Percentiles rank a stretch among this genome's conserved stretches.
phyloP scores from a whole-genome alignment of 1,284 basidiomycete species.

The Rhodotorula sp. region DNA sequence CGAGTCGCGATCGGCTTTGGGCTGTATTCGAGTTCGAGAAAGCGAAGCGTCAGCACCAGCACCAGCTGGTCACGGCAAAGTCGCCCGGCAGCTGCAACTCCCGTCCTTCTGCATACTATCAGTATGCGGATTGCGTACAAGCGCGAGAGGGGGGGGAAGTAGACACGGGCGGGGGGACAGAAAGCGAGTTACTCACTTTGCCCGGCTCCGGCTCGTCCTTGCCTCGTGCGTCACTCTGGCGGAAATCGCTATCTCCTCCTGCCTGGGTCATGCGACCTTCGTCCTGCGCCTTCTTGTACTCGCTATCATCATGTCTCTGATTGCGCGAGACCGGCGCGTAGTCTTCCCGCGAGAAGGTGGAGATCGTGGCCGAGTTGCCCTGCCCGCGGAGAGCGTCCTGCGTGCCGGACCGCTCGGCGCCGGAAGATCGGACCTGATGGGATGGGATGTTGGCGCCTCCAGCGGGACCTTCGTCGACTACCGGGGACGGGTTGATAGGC shows the following conservation, averaged over 20 bases:
- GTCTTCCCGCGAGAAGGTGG: background rate
- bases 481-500: background rate
- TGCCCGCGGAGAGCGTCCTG: slow-evolving; percentile 13
- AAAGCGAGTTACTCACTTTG: background rate
- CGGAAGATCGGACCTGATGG: background rate
- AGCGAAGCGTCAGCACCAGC: background rate
- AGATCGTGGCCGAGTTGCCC: slow-evolving; percentile 6
- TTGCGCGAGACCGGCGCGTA: background rate
- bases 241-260: slow-evolving; percentile 1
- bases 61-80: background rate
- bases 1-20: background rate
- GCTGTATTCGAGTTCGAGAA: background rate
- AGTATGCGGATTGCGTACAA: too few relatives aligned
- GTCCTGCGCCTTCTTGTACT: background rate
- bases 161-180: too few relatives aligned
- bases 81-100: too few relatives aligned
- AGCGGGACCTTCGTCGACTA: slow-evolving; percentile 8
- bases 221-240: too few relatives aligned
- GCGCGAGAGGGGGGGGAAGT: too few relatives aligned
- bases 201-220: slow-evolving; percentile 2
- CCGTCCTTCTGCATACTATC: too few relatives aligned
- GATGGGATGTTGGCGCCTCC: background rate
- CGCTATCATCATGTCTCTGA: background rate
- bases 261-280: background rate
- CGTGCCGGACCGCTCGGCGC: background rate